Evolutionary conservation across 164 flowering plant genomes (phyloP).

Genomic region (Vitis amurensis): DNA sequence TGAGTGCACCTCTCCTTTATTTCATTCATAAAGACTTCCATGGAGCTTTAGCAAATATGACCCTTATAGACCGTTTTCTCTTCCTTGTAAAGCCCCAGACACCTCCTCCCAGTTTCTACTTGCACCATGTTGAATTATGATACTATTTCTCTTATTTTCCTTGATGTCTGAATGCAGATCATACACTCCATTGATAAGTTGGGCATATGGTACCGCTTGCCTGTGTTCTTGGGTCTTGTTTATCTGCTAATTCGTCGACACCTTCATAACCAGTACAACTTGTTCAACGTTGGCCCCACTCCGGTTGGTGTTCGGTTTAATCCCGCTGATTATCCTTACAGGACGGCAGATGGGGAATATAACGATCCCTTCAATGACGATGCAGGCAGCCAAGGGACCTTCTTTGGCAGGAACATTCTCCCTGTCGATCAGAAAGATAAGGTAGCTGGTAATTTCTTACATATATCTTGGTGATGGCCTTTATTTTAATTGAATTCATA

Average conservation of each 20-base stretch:
- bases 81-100: too few relatives aligned
- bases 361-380: conserved; percentile 32
- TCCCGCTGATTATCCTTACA: conserved; percentile 23
- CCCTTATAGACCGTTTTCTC: too few relatives aligned
- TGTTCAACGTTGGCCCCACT: conserved; percentile 37
- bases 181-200: conserved; percentile 36
- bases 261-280: not conserved
- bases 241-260: conserved; percentile 19
- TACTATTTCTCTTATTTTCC: too few relatives aligned
- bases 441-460: conserved; percentile 8
- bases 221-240: conserved; percentile 38
- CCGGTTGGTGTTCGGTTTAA: conserved; percentile 17
- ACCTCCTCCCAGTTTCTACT: too few relatives aligned
- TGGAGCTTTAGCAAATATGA: too few relatives aligned
- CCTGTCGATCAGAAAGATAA: conserved; percentile 26
- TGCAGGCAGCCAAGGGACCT: conserved; percentile 33
- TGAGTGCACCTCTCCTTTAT: too few relatives aligned
- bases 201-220: conserved; percentile 41
- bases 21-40: too few relatives aligned
- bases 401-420: conserved; percentile 44
- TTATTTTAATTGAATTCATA: too few relatives aligned
- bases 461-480: too few relatives aligned
- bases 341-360: conserved; percentile 31
- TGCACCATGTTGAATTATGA: too few relatives aligned
- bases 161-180: conserved; percentile 12